Evolutionary conservation across 306 rosid species (phyloP), one percentile per base, ranked within the genome.

Genomic region (Sicyos baderoa): DNA sequence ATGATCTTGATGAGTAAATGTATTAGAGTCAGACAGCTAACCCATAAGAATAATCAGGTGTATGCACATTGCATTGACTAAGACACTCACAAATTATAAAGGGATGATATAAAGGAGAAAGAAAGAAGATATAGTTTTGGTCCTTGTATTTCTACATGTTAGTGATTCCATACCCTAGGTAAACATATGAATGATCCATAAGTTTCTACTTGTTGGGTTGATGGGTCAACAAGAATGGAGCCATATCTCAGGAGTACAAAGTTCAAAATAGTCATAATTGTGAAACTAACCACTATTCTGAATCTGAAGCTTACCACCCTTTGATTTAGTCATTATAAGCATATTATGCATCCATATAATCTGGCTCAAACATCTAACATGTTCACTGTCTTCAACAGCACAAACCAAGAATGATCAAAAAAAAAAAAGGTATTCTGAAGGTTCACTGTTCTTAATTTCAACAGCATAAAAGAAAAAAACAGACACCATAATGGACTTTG

Each of bases 361-460:
- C 4, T n/a, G 68, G 25, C 23, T 27, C 19, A 6, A 58, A 58
- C 64, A 58, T 16, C 48, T 60, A 60, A 60, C 47, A 61, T 35
- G 47, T 37, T 16, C 32, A n/a, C 9, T 35, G 50, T 44, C 54
- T 12, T 44, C 54, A 65, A 45, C 69, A 42, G 53, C 70, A 40
- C 51, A 63, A 63, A 63, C 67, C 67, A 60, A 32, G 69, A 25
- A 18, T 40, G 6, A 64, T 42, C 17, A 1, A 65, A 32, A 32
- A 12, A 65, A 45, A 53, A 13, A 44, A 65, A 42, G 44, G 54
- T 13, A 47, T 65, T 44, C 18, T 19, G 37, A 65, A 65, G 53
- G 53, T 21, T 19, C 11, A 44, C 70, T 65, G 70, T 65, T 65
- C 53, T 42, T 19, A 65, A 65, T 65, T 6, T 37, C 37, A 45